Evolutionary conservation across 805 yeast species (phyloP).

Genomic region (Yamadazyma tumulicola): DNA sequence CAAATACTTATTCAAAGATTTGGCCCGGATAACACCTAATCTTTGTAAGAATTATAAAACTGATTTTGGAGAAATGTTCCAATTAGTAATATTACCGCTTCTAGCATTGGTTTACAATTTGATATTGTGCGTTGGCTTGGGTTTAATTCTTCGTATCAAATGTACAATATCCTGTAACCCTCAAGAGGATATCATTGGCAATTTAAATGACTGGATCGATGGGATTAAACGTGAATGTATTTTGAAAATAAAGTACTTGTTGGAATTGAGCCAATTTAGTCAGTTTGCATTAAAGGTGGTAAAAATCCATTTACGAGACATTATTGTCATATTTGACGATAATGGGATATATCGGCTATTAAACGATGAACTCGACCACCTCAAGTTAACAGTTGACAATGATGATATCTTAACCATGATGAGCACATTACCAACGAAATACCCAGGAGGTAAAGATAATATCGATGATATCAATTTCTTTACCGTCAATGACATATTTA

Average conservation of each 20-base stretch:
- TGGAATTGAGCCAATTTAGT: slow-evolving; percentile 1
- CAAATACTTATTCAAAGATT: neutral
- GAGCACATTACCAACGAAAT: neutral
- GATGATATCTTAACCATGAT: slow-evolving; percentile 2
- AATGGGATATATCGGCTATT: slow-evolving; percentile 9
- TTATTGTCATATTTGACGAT: slow-evolving; percentile 8
- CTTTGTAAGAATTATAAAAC: neutral
- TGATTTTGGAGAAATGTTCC: slow-evolving; percentile 5
- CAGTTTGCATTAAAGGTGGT: slow-evolving; percentile 4
- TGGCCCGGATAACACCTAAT: slow-evolving; percentile 3
- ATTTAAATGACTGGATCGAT: neutral
- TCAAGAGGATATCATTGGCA: neutral
- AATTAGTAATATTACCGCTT: slow-evolving; percentile 6
- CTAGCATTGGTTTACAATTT: slow-evolving; percentile 5
- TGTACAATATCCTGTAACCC: slow-evolving; percentile 3
- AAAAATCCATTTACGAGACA: slow-evolving; percentile 6
- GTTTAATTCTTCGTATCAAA: slow-evolving; percentile 6
- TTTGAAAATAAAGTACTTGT: slow-evolving; percentile 8
- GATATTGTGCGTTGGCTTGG: neutral
- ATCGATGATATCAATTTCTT: slow-evolving; percentile 5
- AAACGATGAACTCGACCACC: slow-evolving; percentile 1
- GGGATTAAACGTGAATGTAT: slow-evolving; percentile 5
- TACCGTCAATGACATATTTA: slow-evolving; percentile 7
- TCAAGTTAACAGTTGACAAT: neutral
- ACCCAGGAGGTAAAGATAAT: slow-evolving; percentile 5